Base-by-base conservation (phyloP, 1,284 basidiomycete species). In the Fomes fomentarius region DNA sequence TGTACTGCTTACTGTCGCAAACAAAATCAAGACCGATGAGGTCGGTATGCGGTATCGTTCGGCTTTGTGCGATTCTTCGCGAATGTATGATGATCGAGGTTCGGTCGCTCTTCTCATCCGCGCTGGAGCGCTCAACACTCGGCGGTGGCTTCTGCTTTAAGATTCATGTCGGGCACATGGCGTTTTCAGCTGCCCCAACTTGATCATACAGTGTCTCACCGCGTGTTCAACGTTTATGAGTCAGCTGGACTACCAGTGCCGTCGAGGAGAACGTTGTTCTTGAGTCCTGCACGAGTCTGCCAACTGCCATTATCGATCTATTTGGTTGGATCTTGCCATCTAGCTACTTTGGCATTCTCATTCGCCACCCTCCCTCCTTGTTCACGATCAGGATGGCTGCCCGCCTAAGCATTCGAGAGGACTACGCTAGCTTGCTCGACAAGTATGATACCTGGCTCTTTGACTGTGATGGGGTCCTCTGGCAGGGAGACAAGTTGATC, bases 401-500 rank as follows among this genome's bases (percentile, higher is more conserved):
- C 19, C 62, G 65, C 17, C 57, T 70, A 33, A 62, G 58, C 7
- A 66, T 79, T 37, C 59, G 70, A 9, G 71, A 74, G 24, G 80
- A 87, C 58, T 91, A 90, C 65, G 69, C 78, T 50, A 64, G 70
- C 19, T 69, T 93, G 35, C 63, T 96, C 50, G 85, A 92, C 71
- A 82, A 81, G 62, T 94, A 91, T 68, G 94, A 97, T 69, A 95
- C 91, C 19, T 96, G 94, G 83, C 81, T 98, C 67, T 94, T 97
- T 64, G 97, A 99, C 74, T 99, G 95, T 70, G 96, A 99, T 69
- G 96, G 96, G 21, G 96, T 98, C 43, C 81, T 98, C 52, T 93
- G 96, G 91, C 84, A 87, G 52, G 94, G 93, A n/a, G 88, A 93
- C 69, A 76, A 79, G 47, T 76, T 92, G 34, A 85, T 96, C 60